A percentile compares a stretch with the other conserved stretches of the same genome.
Conservation (phyloP, 495 filamentous ascomycete genomes). For the Cercophora samala region DNA sequence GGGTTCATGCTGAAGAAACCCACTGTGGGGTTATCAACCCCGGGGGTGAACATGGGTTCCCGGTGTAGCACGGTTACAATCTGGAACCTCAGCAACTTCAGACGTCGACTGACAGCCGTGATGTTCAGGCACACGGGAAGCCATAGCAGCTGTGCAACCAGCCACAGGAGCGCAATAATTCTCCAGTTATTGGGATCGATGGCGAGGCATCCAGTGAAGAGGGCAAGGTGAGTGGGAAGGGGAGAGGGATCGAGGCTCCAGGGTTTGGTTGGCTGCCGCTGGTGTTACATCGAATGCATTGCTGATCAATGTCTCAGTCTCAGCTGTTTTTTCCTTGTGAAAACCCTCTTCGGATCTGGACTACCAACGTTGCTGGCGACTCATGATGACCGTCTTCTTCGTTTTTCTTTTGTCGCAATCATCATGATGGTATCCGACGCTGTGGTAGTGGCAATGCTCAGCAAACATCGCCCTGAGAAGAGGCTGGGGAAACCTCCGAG, state of each 20-base stretch:
- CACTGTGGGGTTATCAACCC: background rate
- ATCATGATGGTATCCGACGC: background rate
- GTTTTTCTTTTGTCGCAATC: background rate
- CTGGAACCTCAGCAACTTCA: background rate
- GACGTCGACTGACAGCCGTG: background rate
- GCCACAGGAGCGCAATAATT: background rate
- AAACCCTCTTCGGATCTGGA: background rate
- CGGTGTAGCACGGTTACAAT: background rate
- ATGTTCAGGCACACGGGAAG: background rate
- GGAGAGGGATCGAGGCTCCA: background rate
- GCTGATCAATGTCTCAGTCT: slow-evolving; percentile 20
- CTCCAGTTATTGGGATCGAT: background rate
- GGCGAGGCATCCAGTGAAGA: background rate
- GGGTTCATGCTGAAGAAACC: background rate
- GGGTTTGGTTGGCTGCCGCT: background rate
- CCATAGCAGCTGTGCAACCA: background rate
- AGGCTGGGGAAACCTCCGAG: background rate
- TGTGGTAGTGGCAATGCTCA: background rate
- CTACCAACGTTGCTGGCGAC: background rate
- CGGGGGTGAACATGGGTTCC: background rate
- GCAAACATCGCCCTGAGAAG: background rate
- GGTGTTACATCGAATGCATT: background rate
- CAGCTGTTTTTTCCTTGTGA: slow-evolving; percentile 2
- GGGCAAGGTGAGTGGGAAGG: background rate
- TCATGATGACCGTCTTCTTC: background rate